These are phyloP conservation scores for Penicillium salamii DNA, from an alignment of 495 filamentous ascomycete genomes.

Conservation along the genomic window DNA sequence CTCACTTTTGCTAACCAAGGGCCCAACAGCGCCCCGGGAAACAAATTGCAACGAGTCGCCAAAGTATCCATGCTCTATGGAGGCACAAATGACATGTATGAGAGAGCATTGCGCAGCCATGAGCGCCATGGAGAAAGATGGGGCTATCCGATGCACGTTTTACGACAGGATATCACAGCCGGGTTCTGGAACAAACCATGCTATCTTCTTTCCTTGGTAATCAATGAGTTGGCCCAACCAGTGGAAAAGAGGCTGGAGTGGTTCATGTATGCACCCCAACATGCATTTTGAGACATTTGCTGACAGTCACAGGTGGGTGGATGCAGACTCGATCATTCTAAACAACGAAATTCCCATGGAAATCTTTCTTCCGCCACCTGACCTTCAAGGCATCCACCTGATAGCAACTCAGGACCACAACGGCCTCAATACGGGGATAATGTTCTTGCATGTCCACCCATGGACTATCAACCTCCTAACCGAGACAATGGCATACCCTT, in stretches of 20 bases:
- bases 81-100: constrained; percentile 28
- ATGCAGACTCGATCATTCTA: constrained; percentile 42
- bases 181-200: constrained; percentile 43
- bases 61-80: constrained; percentile 36
- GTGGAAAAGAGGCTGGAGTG: constrained; percentile 35
- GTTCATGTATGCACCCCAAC: constrained; percentile 34
- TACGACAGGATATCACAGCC: constrained; percentile 30
- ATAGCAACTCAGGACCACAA: constrained; percentile 34
- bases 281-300: not conserved
- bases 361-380: constrained; percentile 42
- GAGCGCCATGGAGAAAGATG: constrained; percentile 32
- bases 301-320: constrained; percentile 35
- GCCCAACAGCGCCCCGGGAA: not conserved
- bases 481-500: constrained; percentile 30
- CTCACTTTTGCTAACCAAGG: not conserved
- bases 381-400: constrained; percentile 39
- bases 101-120: constrained; percentile 40
- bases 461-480: constrained; percentile 39
- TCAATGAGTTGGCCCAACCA: constrained; percentile 42
- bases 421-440: constrained; percentile 31
- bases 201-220: constrained; percentile 39
- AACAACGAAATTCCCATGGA: constrained; percentile 41
- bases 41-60: constrained; percentile 8
- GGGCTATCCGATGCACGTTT: constrained; percentile 39
- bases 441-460: constrained; percentile 36